Conservation (phyloP, 345 rosid genomes). For the Adansonia digitata region DNA sequence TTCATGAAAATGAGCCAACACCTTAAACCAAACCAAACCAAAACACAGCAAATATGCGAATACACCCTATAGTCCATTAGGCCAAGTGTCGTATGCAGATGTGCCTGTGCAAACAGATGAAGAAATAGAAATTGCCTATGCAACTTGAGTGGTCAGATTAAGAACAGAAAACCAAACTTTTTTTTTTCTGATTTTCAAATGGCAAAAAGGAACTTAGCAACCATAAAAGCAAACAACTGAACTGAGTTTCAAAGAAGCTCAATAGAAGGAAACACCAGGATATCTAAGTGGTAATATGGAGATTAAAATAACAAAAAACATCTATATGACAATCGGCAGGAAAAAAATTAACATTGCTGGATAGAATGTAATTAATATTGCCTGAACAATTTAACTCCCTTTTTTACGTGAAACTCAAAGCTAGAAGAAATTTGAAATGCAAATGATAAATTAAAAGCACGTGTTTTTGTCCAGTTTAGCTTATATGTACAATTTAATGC, state of each 20-base stretch:
- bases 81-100: neutral
- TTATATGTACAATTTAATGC: slow-evolving; percentile 5
- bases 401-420: neutral
- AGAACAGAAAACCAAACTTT: neutral
- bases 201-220: neutral
- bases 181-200: neutral
- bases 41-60: neutral
- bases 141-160: neutral
- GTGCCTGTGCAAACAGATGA: neutral
- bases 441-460: neutral
- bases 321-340: neutral
- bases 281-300: neutral
- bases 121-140: neutral
- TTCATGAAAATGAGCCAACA: neutral
- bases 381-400: neutral
- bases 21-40: neutral
- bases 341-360: neutral
- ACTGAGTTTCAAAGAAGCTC: neutral
- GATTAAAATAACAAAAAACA: neutral
- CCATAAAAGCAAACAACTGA: neutral
- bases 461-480: neutral
- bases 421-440: neutral
- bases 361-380: neutral
- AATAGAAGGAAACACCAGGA: neutral
- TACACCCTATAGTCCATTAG: neutral